Evolutionary conservation across 179 eudicot genomes (phyloP).

Genomic region (Silene coronaria): DNA sequence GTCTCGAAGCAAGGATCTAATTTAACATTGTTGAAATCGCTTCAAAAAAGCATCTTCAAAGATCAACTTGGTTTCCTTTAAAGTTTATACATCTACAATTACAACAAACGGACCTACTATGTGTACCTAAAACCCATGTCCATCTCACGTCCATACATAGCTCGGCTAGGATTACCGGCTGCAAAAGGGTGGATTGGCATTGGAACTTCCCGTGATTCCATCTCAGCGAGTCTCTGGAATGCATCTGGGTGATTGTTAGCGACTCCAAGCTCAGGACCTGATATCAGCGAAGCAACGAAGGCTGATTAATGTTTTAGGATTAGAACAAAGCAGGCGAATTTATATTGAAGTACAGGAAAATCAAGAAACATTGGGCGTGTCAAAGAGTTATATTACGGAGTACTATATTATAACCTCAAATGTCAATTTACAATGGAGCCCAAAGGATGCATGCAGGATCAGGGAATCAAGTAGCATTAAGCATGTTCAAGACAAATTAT

Average conservation of each 20-base stretch:
- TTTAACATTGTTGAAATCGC: too few species aligned
- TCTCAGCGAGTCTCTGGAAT: conserved; percentile 67
- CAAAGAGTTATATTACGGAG: too few species aligned
- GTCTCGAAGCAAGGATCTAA: too few species aligned
- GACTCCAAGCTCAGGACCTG: conserved; percentile 34
- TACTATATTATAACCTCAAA: too few species aligned
- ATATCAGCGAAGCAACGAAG: neutral
- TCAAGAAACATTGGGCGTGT: too few species aligned
- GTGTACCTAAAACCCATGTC: conserved; percentile 63
- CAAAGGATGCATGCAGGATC: too few species aligned
- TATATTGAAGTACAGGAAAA: too few species aligned
- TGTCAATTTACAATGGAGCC: too few species aligned
- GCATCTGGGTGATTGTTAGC: conserved; percentile 62
- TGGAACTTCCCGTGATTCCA: conserved; percentile 64
- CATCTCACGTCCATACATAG: conserved; percentile 52
- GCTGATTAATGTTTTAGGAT: neutral
- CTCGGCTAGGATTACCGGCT: conserved; percentile 39
- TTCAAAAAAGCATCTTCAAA: neutral
- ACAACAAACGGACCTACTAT: conserved; percentile 25
- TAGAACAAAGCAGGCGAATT: too few species aligned
- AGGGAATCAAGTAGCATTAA: too few species aligned
- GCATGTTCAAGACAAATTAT: neutral
- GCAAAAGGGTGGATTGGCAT: conserved; percentile 54
- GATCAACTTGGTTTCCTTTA: neutral
- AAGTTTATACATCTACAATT: conserved; percentile 25